Base-by-base conservation (phyloP, 2,329 filamentous ascomycete species). In the Colletotrichum echinochloae region DNA sequence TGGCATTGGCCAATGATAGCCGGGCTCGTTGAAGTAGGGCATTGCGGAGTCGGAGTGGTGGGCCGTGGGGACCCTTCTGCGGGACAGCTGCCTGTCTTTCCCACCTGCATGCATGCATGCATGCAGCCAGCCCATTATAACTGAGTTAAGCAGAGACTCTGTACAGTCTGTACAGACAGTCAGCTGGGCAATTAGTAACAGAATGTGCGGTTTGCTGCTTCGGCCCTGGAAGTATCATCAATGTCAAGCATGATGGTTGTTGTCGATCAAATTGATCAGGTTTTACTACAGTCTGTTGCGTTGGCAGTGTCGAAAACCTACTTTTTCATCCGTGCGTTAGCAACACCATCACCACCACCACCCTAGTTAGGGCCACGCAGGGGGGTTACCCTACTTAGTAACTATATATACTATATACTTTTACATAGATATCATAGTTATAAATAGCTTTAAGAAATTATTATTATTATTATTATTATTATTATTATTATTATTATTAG, bases 1-100 rank as follows among this genome's bases (percentile, higher is more conserved):
- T 20, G 51, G 63, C 26, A 70, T 70, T 70, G 63, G 35, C 67
- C 67, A 67, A 70, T 70, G 16, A 56, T 46, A 41, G 26, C 52
- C 37, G 23, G 28, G 26, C 48, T 39, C 49, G 57, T 57, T 66
- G 56, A 66, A 14, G 39, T 33, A 46, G 16, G 41, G n/a, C 41
- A 44, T 44, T 20, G 7, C 49, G 18, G 37, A 37, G 44, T 39
- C 35, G 12, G 14, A 30, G 39, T 4, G 5, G 18, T 26, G 5
- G 28, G 18, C 37, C 11, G 39, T 49, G 55, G 48, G 61, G 51
- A 28, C 41, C 39, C 59, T 60, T n/a, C n/a, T 54, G 56, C 44
- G 54, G 55, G 48, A 70, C 48, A 66, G 35, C 30, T 20, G 28
- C 30, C 51, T 44, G n/a, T 6, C 52, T 51, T 59, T n/a, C 46